phyloP scores from a whole-genome alignment of 1,284 basidiomycete genomes.

The Ganoderma boninense region DNA sequence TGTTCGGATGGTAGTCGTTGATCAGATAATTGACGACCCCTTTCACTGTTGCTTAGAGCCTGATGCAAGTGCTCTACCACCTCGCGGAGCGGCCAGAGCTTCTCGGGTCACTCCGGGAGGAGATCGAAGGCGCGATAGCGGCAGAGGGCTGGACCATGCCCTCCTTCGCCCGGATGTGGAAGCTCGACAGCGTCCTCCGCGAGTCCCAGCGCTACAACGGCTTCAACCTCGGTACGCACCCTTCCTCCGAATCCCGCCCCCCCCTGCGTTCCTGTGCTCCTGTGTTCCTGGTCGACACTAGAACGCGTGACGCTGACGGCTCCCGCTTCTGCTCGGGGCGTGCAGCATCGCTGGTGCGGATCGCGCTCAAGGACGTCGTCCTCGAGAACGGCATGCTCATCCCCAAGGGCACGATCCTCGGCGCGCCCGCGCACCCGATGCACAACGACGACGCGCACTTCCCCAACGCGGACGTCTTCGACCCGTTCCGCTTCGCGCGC shows the following conservation, averaged over 20 bases:
- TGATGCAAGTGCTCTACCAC: conserved; percentile 21
- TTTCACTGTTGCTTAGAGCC: conserved; percentile 16
- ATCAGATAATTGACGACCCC: background rate
- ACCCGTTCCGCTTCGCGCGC: conserved; percentile 44
- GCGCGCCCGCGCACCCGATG: conserved; percentile 47
- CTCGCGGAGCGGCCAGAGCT: conserved; percentile 46
- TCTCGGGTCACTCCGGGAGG: conserved; percentile 50
- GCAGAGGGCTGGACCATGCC: conserved; percentile 55
- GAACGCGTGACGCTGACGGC: conserved; percentile 20
- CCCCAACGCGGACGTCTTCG: conserved; percentile 38
- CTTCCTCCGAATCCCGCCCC: conserved; percentile 34
- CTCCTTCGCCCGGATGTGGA: conserved; percentile 50
- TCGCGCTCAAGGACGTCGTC: conserved; percentile 44
- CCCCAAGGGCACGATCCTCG: conserved; percentile 45
- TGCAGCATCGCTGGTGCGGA: conserved; percentile 28
- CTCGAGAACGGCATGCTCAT: conserved; percentile 43
- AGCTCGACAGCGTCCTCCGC: conserved; percentile 56
- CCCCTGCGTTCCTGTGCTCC: too few relatives aligned
- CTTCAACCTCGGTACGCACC: conserved; percentile 12
- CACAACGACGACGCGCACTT: conserved; percentile 49
- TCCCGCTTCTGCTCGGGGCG: background rate
- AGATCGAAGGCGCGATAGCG: conserved; percentile 44
- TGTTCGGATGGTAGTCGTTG: too few relatives aligned
- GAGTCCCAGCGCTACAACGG: conserved; percentile 50
- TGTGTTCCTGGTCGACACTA: background rate